Percentiles rank a stretch among this genome's conserved stretches.
phyloP scores from a whole-genome alignment of 495 filamentous ascomycete species.

The Extremus antarcticus region DNA sequence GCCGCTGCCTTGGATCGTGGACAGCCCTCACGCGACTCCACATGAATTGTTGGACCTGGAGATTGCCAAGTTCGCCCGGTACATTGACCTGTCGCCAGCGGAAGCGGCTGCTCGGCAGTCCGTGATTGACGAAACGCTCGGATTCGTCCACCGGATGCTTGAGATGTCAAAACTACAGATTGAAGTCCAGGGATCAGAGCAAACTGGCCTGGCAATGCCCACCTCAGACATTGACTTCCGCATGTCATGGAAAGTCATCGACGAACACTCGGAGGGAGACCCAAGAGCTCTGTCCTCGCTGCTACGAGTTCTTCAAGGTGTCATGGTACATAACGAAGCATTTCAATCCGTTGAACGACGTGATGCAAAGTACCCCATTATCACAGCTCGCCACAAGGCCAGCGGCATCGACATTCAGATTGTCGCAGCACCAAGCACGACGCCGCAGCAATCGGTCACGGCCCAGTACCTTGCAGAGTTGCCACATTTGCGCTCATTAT shows the following conservation, averaged over 20 bases:
- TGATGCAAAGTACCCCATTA: slow-evolving; percentile 21
- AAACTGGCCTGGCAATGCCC: slow-evolving; percentile 41
- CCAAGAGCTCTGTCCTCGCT: too few relatives aligned
- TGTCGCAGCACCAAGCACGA: slow-evolving; percentile 28
- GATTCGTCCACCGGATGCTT: not conserved
- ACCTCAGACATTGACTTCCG: slow-evolving; percentile 44
- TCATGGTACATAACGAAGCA: too few relatives aligned
- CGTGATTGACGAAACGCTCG: slow-evolving; percentile 1
- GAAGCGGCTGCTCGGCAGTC: slow-evolving; percentile 9
- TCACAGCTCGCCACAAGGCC: slow-evolving; percentile 29
- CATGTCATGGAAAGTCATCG: slow-evolving; percentile 22
- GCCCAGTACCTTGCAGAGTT: slow-evolving; percentile 38
- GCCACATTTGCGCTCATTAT: slow-evolving; percentile 41
- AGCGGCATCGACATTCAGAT: slow-evolving; percentile 43
- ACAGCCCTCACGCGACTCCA: too few relatives aligned
- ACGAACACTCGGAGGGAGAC: too few relatives aligned
- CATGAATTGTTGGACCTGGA: slow-evolving; percentile 9
- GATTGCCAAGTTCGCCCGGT: slow-evolving; percentile 7
- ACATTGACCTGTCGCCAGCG: not conserved
- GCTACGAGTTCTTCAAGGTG: too few relatives aligned
- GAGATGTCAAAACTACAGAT: not conserved
- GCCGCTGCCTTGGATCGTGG: slow-evolving; percentile 4
- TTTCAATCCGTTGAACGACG: not conserved
- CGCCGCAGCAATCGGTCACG: slow-evolving; percentile 33
- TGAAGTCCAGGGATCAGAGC: slow-evolving; percentile 41